Percentiles rank a stretch among this genome's conserved stretches.
Evolutionary conservation across 2,329 filamentous ascomycete genomes (phyloP).

Genomic region (Pseudofabraea citricarpa): DNA sequence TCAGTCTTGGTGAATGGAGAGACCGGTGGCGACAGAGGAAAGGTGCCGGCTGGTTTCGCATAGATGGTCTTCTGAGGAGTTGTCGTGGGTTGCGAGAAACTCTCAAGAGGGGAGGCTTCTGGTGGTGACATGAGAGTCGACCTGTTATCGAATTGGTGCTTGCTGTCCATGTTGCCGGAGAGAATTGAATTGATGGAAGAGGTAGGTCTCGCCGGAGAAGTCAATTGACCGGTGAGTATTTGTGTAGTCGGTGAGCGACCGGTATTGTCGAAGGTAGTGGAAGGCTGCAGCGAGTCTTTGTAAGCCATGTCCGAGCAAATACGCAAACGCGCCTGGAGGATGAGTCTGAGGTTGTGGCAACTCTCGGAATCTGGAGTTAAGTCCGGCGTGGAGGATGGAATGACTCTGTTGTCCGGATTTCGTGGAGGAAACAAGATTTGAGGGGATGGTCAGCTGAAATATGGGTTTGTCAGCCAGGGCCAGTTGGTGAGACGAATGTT

Average conservation of each 20-base stretch:
- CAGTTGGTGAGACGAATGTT: constrained; percentile 10
- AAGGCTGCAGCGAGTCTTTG: constrained; percentile 21
- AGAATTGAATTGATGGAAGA: constrained; percentile 17
- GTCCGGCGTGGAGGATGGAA: neutral
- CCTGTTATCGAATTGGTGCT: constrained; percentile 17
- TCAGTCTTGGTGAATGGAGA: constrained; percentile 40
- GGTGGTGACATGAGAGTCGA: constrained; percentile 60
- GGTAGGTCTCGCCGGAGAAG: constrained; percentile 9
- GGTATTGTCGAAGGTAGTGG: constrained; percentile 23
- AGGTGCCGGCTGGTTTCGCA: constrained; percentile 33
- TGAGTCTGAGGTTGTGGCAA: constrained; percentile 19
- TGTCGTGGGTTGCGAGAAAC: constrained; percentile 32
- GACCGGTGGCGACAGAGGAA: constrained; percentile 52
- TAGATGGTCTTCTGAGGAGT: constrained; percentile 17
- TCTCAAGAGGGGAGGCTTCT: constrained; percentile 48
- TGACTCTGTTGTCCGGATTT: constrained; percentile 11
- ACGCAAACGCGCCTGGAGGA: constrained; percentile 9
- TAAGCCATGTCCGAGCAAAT: constrained; percentile 24
- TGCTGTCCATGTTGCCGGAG: constrained; percentile 18
- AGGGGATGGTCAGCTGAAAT: constrained; percentile 19
- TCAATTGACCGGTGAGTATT: constrained; percentile 13
- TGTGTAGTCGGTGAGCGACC: constrained; percentile 15
- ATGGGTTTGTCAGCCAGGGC: constrained; percentile 1
- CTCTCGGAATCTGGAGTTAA: constrained; percentile 8
- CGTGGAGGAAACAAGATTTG: constrained; percentile 5